Percentiles rank a stretch among this genome's conserved stretches.
Evolutionary conservation across 2,329 filamentous ascomycete genomes (phyloP).

Genomic region (Thermothelomyces thermophilus): DNA sequence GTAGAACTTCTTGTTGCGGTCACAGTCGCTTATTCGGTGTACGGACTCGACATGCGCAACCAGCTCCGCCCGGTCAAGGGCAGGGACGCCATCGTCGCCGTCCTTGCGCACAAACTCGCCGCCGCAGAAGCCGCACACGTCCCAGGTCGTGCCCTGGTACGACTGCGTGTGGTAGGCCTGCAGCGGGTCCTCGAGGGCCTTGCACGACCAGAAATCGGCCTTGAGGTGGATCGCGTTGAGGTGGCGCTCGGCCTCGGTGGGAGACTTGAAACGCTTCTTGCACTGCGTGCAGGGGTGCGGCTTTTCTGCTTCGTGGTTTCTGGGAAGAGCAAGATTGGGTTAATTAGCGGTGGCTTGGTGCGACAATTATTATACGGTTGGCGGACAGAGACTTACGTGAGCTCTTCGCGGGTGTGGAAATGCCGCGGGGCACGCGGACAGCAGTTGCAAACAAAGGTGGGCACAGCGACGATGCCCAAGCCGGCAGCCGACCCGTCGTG

Average conservation of each 20-base stretch:
- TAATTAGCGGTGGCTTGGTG: neutral
- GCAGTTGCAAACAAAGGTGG: slow-evolving; percentile 20
- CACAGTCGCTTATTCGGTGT: slow-evolving; percentile 21
- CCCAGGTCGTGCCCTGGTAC: slow-evolving; percentile 13
- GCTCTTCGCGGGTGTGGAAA: slow-evolving; percentile 17
- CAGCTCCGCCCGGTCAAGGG: slow-evolving; percentile 11
- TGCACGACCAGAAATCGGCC: slow-evolving; percentile 23
- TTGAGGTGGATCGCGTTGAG: slow-evolving; percentile 25
- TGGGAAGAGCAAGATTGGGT: neutral
- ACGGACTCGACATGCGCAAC: slow-evolving; percentile 17
- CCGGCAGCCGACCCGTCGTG: neutral
- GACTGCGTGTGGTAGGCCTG: slow-evolving; percentile 15
- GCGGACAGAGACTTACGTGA: slow-evolving; percentile 14
- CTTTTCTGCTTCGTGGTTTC: slow-evolving; percentile 23
- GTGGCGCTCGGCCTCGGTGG: slow-evolving; percentile 24
- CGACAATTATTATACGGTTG: neutral
- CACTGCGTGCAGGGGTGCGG: slow-evolving; percentile 23
- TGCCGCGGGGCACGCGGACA: slow-evolving; percentile 19
- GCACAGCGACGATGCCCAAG: neutral
- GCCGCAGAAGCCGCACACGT: slow-evolving; percentile 23
- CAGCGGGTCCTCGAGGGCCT: slow-evolving; percentile 17
- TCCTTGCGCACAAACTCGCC: slow-evolving; percentile 17
- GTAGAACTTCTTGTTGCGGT: slow-evolving; percentile 24
- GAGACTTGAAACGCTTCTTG: slow-evolving; percentile 23
- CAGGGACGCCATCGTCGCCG: neutral